Conservation (phyloP, 2,329 filamentous ascomycete genomes). For the Westerdykella aurantiaca region DNA sequence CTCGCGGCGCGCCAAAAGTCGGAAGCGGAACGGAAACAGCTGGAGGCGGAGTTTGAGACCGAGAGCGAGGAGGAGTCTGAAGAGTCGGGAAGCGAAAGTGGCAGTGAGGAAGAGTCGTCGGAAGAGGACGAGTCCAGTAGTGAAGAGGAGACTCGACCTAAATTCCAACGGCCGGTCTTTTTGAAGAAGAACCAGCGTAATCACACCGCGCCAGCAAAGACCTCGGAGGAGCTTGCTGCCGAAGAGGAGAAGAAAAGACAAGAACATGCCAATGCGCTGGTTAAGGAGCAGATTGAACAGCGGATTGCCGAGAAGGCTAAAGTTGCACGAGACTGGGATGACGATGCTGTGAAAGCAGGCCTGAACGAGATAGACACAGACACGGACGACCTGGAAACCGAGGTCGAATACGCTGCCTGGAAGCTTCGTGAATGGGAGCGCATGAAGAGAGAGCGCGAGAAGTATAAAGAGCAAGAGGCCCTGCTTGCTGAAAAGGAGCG, state of each 20-base stretch:
- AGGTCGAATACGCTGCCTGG: constrained; percentile 87
- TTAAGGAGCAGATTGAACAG: constrained; percentile 83
- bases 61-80: constrained; percentile 38
- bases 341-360: constrained; percentile 57
- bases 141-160: constrained; percentile 53
- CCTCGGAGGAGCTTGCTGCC: constrained; percentile 40
- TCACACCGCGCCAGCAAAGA: constrained; percentile 26
- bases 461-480: constrained; percentile 75
- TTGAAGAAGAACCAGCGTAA: constrained; percentile 59
- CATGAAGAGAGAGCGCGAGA: constrained; percentile 77
- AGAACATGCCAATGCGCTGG: constrained; percentile 68
- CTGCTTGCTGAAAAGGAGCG: constrained; percentile 67
- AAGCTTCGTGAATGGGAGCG: constrained; percentile 86
- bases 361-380: constrained; percentile 73
- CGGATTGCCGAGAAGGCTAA: constrained; percentile 69
- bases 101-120: constrained; percentile 28
- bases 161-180: constrained; percentile 61
- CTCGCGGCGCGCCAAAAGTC: constrained; percentile 37
- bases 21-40: constrained; percentile 26
- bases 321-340: constrained; percentile 81
- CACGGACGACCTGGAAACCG: constrained; percentile 77
- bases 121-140: constrained; percentile 53
- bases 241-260: constrained; percentile 56
- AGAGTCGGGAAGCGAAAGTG: constrained; percentile 12
- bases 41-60: constrained; percentile 56